Base-by-base conservation (phyloP, 2,329 filamentous ascomycete species). In the Aspergillus amoenus region DNA sequence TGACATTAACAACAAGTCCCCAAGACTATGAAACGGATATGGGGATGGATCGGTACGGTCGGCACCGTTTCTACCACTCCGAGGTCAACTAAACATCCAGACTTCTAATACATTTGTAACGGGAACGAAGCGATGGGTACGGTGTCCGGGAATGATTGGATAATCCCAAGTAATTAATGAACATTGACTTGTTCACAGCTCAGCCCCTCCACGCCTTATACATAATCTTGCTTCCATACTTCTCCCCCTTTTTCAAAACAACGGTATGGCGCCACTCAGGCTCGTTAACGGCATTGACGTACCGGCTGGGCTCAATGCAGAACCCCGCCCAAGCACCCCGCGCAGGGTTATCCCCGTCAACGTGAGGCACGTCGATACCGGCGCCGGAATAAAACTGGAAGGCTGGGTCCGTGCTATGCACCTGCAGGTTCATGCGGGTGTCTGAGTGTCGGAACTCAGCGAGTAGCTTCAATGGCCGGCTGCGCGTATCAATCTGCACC, bases 301-400 rank as follows among this genome's bases (percentile, higher is more conserved):
- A 97, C 21, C 94, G 85, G 68, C 90, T 90, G 0, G 93, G 93
- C 80, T 99, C 94, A 43, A 96, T 88, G 73, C 92, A 96, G 78
- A 97, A 95, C 0, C 89, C 93, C 44, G 87, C 85, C 48, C 91
- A 84, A 4, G 84, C 70, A 0, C 82, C 84, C 48, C 90, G 83
- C 1, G 88, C 86, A 0, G 88, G 84, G 27, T 84, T 74, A 11
- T 55, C 21, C 2, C 79, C 81, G 32, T 78, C 80, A 21, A 80
- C 78, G 57, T 75, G 88, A 0, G 90, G 88, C 12, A 96, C 88
- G 66, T 94, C 79, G 63, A 95, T 92, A 69, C 87, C 88, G 70
- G 90, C 88, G 63, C 93, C 94, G 0, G 92, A 95, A 77, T 97
- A 97, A 78, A 97, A 96, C 75, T 97, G 93, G 81, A 97, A 97